A percentile compares a stretch with the other conserved stretches of the same genome.
These are phyloP conservation scores for Arthroderma uncinatum DNA, from an alignment of 2,329 filamentous ascomycete genomes.

Conservation along the genomic window DNA sequence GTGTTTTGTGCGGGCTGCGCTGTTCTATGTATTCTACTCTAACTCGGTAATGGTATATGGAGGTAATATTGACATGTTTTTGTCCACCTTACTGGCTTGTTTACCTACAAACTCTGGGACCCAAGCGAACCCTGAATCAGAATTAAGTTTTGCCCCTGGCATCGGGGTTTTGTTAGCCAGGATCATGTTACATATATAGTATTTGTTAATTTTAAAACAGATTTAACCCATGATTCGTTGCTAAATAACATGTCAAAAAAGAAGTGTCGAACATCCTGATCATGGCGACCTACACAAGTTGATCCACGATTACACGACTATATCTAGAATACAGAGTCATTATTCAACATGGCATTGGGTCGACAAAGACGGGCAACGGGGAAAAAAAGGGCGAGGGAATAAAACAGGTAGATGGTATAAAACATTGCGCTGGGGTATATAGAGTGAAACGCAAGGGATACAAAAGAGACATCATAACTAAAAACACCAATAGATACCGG, in stretches of 20 bases:
- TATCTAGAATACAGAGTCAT: neutral
- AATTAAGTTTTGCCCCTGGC: neutral
- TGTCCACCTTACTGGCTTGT: neutral
- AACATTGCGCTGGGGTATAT: slow-evolving; percentile 5
- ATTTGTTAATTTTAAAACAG: neutral
- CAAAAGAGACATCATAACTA: neutral
- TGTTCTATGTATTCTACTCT: slow-evolving; percentile 1
- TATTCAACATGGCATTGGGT: neutral
- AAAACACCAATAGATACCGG: neutral
- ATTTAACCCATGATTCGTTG: slow-evolving; percentile 1
- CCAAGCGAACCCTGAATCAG: neutral
- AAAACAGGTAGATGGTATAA: neutral
- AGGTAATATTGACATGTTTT: neutral
- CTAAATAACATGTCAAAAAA: neutral
- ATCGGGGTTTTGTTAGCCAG: neutral
- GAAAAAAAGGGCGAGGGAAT: neutral
- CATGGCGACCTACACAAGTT: neutral
- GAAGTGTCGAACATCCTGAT: neutral
- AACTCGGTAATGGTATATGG: neutral
- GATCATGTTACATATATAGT: neutral
- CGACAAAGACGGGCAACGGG: neutral
- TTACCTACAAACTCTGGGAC: neutral
- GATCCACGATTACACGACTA: neutral
- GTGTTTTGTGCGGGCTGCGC: neutral
- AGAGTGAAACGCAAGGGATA: neutral